phyloP scores from a whole-genome alignment of 306 rosid genomes.

The Ceratonia siliqua region DNA sequence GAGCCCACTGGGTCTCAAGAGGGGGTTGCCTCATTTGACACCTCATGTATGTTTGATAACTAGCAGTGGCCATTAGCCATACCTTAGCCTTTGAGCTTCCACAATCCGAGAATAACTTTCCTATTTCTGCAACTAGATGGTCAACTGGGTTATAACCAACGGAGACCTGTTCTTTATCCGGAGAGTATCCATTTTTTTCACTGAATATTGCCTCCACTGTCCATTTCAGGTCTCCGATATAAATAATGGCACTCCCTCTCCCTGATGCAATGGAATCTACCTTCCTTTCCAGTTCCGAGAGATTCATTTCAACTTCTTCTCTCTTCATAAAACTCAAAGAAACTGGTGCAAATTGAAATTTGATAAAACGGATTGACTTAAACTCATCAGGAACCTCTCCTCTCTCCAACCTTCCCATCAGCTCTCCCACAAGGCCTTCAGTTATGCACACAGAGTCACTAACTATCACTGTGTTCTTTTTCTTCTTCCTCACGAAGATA shows the following conservation, averaged over 20 bases:
- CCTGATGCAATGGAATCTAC: slow-evolving; percentile 46
- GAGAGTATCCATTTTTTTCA: slow-evolving; percentile 36
- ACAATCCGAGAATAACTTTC: slow-evolving; percentile 52
- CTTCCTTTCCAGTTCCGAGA: slow-evolving; percentile 57
- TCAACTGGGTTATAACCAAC: slow-evolving; percentile 58
- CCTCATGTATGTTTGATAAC: slow-evolving; percentile 73
- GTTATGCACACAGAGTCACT: slow-evolving; percentile 59
- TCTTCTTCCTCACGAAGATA: slow-evolving; percentile 57
- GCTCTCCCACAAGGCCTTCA: slow-evolving; percentile 61
- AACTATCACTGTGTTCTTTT: slow-evolving; percentile 70
- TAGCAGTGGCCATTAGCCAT: slow-evolving; percentile 77
- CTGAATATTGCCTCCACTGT: slow-evolving; percentile 35
- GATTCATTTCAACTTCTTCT: slow-evolving; percentile 58
- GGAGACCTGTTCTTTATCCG: slow-evolving; percentile 34
- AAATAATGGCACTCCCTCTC: slow-evolving; percentile 54
- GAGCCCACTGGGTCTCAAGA: slow-evolving; percentile 78
- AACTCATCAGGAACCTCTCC: slow-evolving; percentile 71
- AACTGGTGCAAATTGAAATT: slow-evolving; percentile 50
- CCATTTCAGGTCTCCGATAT: slow-evolving; percentile 77
- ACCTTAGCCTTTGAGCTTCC: slow-evolving; percentile 46
- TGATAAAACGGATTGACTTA: slow-evolving; percentile 52
- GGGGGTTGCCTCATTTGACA: slow-evolving; percentile 81
- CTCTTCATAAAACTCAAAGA: slow-evolving; percentile 63
- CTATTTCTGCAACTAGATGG: slow-evolving; percentile 65
- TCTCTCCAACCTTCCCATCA: slow-evolving; percentile 57